A percentile compares a stretch with the other conserved stretches of the same genome.
Evolutionary conservation across 306 rosid genomes (phyloP).

Genomic region (Fagus crenata): DNA sequence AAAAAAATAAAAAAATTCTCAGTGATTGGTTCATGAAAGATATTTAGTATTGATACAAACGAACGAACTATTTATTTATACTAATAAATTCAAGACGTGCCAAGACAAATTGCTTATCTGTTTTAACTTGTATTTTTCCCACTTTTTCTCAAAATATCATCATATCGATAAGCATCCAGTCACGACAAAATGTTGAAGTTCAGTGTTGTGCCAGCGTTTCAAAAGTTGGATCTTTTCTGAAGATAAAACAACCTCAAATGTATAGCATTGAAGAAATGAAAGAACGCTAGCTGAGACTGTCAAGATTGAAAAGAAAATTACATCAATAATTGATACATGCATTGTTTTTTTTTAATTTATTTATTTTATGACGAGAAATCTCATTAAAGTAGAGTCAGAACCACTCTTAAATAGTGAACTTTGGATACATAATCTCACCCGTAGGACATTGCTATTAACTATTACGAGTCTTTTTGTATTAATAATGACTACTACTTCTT

Average conservation of each 20-base stretch:
- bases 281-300: neutral
- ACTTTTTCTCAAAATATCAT: constrained; percentile 43
- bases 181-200: constrained; percentile 42
- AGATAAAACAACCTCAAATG: constrained; percentile 11
- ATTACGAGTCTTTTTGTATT: no score
- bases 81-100: constrained; percentile 27
- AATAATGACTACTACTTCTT: no score
- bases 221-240: constrained; percentile 26
- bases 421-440: no score
- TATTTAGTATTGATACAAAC: no score
- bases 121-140: constrained; percentile 53
- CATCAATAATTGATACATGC: neutral
- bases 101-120: constrained; percentile 65
- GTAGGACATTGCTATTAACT: no score
- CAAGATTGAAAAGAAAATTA: neutral
- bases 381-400: no score
- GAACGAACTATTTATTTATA: neutral
- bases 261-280: neutral
- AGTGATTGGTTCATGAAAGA: no score
- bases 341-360: no score
- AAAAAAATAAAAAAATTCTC: no score
- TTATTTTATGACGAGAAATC: no score
- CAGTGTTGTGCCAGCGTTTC: constrained; percentile 33
- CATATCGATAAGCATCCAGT: constrained; percentile 45
- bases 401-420: no score